These are phyloP conservation scores for Hygrophila difformis DNA, from an alignment of 257 asterid species.

Conservation along the genomic window DNA sequence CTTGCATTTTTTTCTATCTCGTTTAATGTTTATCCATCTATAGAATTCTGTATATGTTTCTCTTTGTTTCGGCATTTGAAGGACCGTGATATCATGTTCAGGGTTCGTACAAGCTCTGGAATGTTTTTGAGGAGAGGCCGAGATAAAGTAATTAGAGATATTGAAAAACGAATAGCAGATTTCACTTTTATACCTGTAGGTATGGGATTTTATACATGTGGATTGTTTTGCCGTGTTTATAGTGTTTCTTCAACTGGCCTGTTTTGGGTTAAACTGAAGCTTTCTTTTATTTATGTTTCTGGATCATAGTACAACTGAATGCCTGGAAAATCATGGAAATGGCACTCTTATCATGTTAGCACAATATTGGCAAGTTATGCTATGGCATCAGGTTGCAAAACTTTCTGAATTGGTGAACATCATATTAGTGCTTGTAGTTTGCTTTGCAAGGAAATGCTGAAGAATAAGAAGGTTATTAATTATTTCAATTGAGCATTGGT, in stretches of 20 bases:
- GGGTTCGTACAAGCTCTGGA: slow-evolving; percentile 76
- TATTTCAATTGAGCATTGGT: too few species aligned
- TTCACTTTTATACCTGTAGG: slow-evolving; percentile 68
- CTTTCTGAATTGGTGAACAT: too few species aligned
- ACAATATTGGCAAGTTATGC: too few species aligned
- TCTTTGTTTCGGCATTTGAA: background rate
- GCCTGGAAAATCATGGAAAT: too few species aligned
- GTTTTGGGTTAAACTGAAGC: background rate
- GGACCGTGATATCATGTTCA: slow-evolving; percentile 17
- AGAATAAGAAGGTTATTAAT: too few species aligned
- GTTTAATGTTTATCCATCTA: background rate
- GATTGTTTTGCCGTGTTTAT: background rate
- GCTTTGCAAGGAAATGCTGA: too few species aligned
- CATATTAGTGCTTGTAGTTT: too few species aligned
- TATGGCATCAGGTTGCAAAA: too few species aligned
- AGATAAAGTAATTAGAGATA: slow-evolving; percentile 46
- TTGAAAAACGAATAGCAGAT: slow-evolving; percentile 74
- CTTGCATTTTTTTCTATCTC: background rate
- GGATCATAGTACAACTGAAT: too few species aligned
- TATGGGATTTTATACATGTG: slow-evolving; percentile 14
- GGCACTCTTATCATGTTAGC: too few species aligned
- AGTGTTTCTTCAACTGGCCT: background rate
- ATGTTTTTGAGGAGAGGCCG: slow-evolving; percentile 59
- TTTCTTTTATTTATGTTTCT: too few species aligned
- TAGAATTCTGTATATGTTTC: background rate